Base-by-base conservation (phyloP, 1,139 yeast species). In the Nakaseomyces kungkrabaensis region DNA sequence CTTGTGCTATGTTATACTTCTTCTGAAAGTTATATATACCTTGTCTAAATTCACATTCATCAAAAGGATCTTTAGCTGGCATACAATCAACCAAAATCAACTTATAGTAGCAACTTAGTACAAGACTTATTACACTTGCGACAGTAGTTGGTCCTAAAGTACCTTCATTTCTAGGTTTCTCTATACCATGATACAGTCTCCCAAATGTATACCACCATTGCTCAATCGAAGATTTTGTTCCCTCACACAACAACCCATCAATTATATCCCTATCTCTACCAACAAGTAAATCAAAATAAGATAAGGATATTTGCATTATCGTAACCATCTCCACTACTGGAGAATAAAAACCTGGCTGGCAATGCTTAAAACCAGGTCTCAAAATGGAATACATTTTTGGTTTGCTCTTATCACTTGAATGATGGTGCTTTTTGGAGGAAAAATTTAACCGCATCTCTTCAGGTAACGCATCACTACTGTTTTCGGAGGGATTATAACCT, bases 191-290 rank as follows among this genome's bases (percentile, higher is more conserved):
- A 59, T 82, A 83, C 9, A 78, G 75, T 33, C 77, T 70, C 0
- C 96, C 96, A 56, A 85, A 78, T 45, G 79, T 66, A 44, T 74
- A 75, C 97, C 97, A 90, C 97, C 97, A 92, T 50, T 75, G 73
- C 4, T 68, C 61, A 24, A 88, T 76, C 0, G 95, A 95, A 37
- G 71, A 75, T 54, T 82, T 83, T 0, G 97, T 90, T 52, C 77
- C 76, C 52, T 79, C 78, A 64, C 97, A 92, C 5, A 88, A 69
- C 24, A 90, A 69, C 0, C 97, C 97, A 67, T 90, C 97, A 52
- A 88, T 87, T 56, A 76, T 81, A 42, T 71, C 29, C 24, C 32
- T 70, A 0, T 88, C 83, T 51, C 79, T 82, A 4, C 44, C 44
- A 9, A 53, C 49, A 24, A 88, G 70, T 44, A 88, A 68, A 51